Conservation (phyloP, 331 rosid species). For the Spiraea crenata region DNA sequence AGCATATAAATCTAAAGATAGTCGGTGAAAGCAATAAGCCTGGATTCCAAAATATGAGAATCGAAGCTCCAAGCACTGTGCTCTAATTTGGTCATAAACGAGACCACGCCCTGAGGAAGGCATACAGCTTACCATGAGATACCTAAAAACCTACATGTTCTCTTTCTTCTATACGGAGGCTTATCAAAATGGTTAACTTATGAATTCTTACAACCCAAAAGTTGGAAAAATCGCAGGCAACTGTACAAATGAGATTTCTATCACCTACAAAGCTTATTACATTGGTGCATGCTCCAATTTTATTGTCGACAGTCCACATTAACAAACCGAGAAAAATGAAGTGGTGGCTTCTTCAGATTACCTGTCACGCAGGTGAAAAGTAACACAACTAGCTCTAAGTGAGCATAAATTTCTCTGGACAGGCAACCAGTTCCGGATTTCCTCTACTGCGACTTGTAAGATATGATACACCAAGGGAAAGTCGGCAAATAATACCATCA, state of each 20-base stretch:
- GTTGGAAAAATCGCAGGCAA: constrained; percentile 16
- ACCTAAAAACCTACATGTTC: neutral
- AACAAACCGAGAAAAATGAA: neutral
- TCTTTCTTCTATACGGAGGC: neutral
- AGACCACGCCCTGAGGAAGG: neutral
- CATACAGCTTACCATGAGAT: neutral
- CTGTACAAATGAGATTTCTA: constrained; percentile 11
- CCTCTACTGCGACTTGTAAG: neutral
- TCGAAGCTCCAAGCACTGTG: neutral
- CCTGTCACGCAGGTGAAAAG: neutral
- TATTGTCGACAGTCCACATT: neutral
- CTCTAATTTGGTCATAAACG: neutral
- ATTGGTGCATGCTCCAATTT: neutral
- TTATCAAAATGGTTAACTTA: neutral
- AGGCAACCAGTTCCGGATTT: neutral
- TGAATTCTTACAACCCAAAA: constrained; percentile 17
- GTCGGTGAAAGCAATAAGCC: too few species aligned
- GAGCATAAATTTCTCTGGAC: neutral
- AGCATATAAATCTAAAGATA: too few species aligned
- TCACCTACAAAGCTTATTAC: constrained; percentile 11
- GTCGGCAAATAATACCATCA: neutral
- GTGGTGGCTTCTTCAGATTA: neutral
- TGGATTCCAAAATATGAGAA: neutral
- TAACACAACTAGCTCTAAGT: neutral
- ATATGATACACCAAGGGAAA: neutral